A percentile compares a stretch with the other conserved stretches of the same genome.
These are phyloP conservation scores for Laguncularia racemosa DNA, from an alignment of 345 rosid genomes.

Conservation along the genomic window DNA sequence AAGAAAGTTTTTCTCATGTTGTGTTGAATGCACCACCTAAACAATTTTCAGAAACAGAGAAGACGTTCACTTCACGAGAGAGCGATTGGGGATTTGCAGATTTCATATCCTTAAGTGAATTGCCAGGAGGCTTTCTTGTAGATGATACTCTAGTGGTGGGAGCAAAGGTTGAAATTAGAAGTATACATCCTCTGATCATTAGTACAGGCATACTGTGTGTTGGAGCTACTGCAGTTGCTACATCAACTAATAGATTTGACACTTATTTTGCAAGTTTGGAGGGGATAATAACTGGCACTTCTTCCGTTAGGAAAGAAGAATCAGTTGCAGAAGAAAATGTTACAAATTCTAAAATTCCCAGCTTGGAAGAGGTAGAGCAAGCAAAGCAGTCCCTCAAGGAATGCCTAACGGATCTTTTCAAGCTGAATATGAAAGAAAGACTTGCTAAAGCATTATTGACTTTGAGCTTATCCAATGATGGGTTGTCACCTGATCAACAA, in stretches of 20 bases:
- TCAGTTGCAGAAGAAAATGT: not conserved
- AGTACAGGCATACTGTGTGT: not conserved
- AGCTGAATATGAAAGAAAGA: conserved; percentile 5
- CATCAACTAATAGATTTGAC: not conserved
- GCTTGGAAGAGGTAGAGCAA: conserved; percentile 4
- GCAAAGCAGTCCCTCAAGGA: conserved; percentile 5
- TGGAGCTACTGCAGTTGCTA: not conserved
- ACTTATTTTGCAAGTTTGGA: conserved; percentile 2
- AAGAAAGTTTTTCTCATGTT: too few relatives aligned
- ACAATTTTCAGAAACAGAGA: conserved; percentile 4
- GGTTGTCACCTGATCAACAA: conserved; percentile 1
- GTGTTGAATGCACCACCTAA: too few relatives aligned
- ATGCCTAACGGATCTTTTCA: conserved; percentile 2
- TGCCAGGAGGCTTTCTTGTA: conserved; percentile 6
- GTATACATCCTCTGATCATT: not conserved
- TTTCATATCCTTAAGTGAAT: conserved; percentile 4
- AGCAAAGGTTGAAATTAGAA: conserved; percentile 5
- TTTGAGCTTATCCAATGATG: not conserved
- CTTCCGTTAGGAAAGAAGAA: not conserved
- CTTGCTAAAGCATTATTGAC: not conserved
- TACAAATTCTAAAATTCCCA: not conserved
- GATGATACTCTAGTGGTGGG: conserved; percentile 4
- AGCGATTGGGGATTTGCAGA: conserved; percentile 11
- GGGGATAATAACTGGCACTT: not conserved
- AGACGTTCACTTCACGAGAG: conserved; percentile 3